Evolutionary conservation across 805 yeast genomes (phyloP).

Genomic region (Barnettozyma sucrosica): DNA sequence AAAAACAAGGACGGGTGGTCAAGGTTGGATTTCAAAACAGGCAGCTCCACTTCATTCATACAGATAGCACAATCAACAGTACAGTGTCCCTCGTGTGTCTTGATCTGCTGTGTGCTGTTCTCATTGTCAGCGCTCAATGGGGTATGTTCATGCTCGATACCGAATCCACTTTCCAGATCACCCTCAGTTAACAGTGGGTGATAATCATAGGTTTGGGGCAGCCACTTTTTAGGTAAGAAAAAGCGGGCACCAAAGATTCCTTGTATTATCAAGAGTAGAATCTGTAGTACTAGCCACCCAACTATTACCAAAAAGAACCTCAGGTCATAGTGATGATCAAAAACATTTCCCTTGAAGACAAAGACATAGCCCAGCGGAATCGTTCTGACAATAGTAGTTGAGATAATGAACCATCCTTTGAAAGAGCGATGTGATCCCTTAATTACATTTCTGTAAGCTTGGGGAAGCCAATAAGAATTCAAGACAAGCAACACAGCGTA

Average conservation of each 20-base stretch:
- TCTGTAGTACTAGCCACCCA: constrained; percentile 57
- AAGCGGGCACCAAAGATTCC: constrained; percentile 72
- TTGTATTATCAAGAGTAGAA: constrained; percentile 54
- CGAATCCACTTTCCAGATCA: constrained; percentile 61
- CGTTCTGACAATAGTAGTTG: constrained; percentile 56
- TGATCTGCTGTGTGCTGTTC: constrained; percentile 23
- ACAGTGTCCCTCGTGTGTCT: constrained; percentile 35
- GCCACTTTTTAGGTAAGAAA: constrained; percentile 66
- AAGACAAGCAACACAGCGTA: constrained; percentile 42
- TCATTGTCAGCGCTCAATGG: constrained; percentile 22
- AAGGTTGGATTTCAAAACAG: constrained; percentile 31
- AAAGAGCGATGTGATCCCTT: constrained; percentile 65
- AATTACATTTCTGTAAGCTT: constrained; percentile 68
- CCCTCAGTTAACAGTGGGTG: constrained; percentile 58
- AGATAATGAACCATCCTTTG: constrained; percentile 69
- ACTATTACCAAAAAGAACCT: constrained; percentile 40
- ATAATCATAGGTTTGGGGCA: constrained; percentile 82
- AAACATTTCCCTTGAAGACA: constrained; percentile 48
- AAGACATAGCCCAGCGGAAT: constrained; percentile 63
- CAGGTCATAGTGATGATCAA: constrained; percentile 62
- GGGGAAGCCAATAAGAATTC: constrained; percentile 86
- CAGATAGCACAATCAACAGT: constrained; percentile 83
- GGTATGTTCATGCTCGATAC: constrained; percentile 40
- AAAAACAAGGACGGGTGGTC: constrained; percentile 21
- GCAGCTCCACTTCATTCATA: constrained; percentile 71